phyloP scores from a whole-genome alignment of 176 grass and related monocot genomes.

The Bolboschoenus planiculmis region DNA sequence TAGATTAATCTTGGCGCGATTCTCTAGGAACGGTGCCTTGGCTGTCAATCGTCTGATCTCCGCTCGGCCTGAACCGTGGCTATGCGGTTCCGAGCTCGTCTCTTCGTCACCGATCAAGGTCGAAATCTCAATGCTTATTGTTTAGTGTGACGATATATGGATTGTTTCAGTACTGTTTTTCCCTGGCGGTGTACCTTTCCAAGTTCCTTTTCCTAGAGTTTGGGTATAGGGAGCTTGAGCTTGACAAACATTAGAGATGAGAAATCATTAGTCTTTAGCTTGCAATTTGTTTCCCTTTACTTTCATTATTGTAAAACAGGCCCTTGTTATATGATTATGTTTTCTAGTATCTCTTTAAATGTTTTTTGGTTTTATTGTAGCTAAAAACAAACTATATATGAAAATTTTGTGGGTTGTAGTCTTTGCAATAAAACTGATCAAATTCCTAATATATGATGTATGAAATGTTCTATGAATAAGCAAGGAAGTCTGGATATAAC shows the following conservation, averaged over 20 bases:
- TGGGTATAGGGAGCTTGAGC: too few relatives aligned
- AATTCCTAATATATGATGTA: too few relatives aligned
- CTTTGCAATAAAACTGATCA: too few relatives aligned
- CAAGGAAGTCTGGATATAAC: not conserved
- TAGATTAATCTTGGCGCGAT: slow-evolving; percentile 7
- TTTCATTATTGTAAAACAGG: not conserved
- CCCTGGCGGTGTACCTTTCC: too few relatives aligned
- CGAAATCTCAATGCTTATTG: not conserved
- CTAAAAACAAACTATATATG: not conserved
- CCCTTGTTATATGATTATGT: not conserved
- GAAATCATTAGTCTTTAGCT: too few relatives aligned
- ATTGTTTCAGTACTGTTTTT: too few relatives aligned
- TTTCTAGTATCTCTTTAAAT: not conserved
- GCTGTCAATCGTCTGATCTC: not conserved
- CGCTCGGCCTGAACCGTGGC: not conserved
- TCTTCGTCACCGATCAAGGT: slow-evolving; percentile 16
- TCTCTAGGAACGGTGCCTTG: not conserved
- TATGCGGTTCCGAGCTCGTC: not conserved
- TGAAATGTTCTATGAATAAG: not conserved
- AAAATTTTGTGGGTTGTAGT: too few relatives aligned
- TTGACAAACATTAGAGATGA: too few relatives aligned
- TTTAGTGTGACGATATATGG: too few relatives aligned
- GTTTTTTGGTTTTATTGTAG: not conserved
- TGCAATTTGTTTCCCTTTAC: not conserved
- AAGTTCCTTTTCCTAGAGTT: too few relatives aligned